Percentiles rank a stretch among this genome's conserved stretches.
These are phyloP conservation scores for Meyerozyma smithsonii DNA, from an alignment of 1,139 yeast genomes.

Conservation along the genomic window DNA sequence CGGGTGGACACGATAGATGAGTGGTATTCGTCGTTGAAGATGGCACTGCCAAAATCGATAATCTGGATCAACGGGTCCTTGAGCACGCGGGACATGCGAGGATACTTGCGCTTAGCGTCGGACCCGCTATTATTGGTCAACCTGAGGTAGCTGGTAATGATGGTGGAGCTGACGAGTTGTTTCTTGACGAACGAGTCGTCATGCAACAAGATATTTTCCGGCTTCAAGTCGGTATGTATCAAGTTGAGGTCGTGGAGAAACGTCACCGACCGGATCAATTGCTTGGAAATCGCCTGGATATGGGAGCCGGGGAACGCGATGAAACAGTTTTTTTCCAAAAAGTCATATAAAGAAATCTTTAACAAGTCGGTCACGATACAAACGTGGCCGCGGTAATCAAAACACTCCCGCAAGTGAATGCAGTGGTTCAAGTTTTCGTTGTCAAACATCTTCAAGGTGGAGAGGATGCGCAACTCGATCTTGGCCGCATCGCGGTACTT, in stretches of 20 bases:
- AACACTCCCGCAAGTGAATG: slow-evolving; percentile 81
- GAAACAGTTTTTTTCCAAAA: slow-evolving; percentile 71
- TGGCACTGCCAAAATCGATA: slow-evolving; percentile 95
- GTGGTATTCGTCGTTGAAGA: slow-evolving; percentile 92
- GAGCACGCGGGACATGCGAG: slow-evolving; percentile 48
- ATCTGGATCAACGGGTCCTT: slow-evolving; percentile 78
- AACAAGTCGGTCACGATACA: slow-evolving; percentile 88
- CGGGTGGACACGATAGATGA: slow-evolving; percentile 88
- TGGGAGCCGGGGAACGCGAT: slow-evolving; percentile 78
- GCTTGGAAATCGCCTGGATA: slow-evolving; percentile 84
- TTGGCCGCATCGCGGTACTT: slow-evolving; percentile 82
- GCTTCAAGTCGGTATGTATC: slow-evolving; percentile 92
- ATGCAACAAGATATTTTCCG: slow-evolving; percentile 83
- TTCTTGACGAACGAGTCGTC: slow-evolving; percentile 47
- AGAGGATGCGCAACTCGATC: slow-evolving; percentile 71
- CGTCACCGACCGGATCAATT: slow-evolving; percentile 78
- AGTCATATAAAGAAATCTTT: slow-evolving; percentile 84
- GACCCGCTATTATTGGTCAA: slow-evolving; percentile 15
- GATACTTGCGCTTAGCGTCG: slow-evolving; percentile 24
- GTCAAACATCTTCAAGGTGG: slow-evolving; percentile 76
- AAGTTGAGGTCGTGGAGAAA: slow-evolving; percentile 84
- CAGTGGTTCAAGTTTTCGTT: slow-evolving; percentile 64
- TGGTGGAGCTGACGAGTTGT: slow-evolving; percentile 30
- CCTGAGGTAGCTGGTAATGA: slow-evolving; percentile 27
- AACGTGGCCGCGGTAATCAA: slow-evolving; percentile 90